Conservation (phyloP, 2,329 filamentous ascomycete species). For the Scytalidium sp. region DNA sequence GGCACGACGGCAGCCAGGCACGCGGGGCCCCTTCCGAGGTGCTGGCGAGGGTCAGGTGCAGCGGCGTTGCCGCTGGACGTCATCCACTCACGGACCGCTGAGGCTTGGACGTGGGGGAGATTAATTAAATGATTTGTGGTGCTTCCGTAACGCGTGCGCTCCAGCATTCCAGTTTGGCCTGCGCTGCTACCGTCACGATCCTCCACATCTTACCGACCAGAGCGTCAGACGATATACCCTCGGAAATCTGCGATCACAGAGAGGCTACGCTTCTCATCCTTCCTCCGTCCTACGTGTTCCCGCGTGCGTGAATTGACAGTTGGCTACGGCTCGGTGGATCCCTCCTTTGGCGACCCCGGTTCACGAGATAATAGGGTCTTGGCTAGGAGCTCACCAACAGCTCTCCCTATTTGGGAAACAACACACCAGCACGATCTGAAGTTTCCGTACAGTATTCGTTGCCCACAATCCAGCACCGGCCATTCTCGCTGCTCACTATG, state of each 20-base stretch:
- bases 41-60: background rate
- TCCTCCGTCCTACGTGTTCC: too few species aligned
- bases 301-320: too few species aligned
- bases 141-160: background rate
- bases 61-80: background rate
- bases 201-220: background rate
- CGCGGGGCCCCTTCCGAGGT: too few species aligned
- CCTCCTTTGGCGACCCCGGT: too few species aligned
- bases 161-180: background rate
- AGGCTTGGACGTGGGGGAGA: background rate
- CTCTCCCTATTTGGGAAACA: background rate
- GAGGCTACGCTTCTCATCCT: too few species aligned
- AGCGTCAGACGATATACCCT: too few species aligned
- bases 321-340: too few species aligned
- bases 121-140: background rate
- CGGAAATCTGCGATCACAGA: too few species aligned
- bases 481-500: background rate
- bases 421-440: background rate
- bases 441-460: background rate
- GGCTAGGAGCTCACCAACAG: background rate
- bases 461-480: background rate
- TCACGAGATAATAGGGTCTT: too few species aligned
- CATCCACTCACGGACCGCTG: background rate
- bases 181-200: background rate
- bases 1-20: too few species aligned